Evolutionary conservation across 441 rosid genomes (phyloP), one percentile per base, ranked within the genome.

Genomic region (Macaranga tanarius): DNA sequence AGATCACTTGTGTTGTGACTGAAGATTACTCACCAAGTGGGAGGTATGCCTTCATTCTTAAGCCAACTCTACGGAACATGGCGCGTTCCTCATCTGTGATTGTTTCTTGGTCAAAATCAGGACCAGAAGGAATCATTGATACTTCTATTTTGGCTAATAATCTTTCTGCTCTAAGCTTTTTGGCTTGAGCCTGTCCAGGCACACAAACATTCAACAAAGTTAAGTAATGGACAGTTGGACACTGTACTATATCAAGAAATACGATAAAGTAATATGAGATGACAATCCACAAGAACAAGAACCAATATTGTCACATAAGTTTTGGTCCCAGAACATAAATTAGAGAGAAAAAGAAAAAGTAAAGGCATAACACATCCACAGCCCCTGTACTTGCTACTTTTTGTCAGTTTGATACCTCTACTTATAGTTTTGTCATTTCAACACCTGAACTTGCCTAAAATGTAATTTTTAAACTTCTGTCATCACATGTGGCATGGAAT

Each of bases 41-140:
- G 76, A 95, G 82, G 82, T 91, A 95, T 60, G 97, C 83, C 73
- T 88, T 95, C 99, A 92, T 92, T 83, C 87, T 92, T 75, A 95
- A 81, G 77, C 99, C 98, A 83, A 95, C 89, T 82, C 89, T 89
- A 59, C 95, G 90, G 73, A 91, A 90, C 98, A 92, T 85, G 55
- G 83, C 83, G 54, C 91, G 82, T 79, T 95, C 99, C 88, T 95
- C 99, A 62, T 92, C 96, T 12, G 97, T 88, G 79, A 95, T 86
- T 66, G 92, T 91, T 83, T 95, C 99, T 83, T 91, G 97, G 84
- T 95, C 99, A 79, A 83, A 90, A 86, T 95, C 99, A 81, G 99
- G 99, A 80, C 91, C 92, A 71, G 88, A 86, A 59, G 99, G 96
- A 81, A 95, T 56, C 98, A 91, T 90, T n/a, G 97, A 86, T 59